Percentiles rank a stretch among this genome's conserved stretches.
Conservation (phyloP, 352 stramenopile genomes). For the Globisporangium sylvaticum region DNA sequence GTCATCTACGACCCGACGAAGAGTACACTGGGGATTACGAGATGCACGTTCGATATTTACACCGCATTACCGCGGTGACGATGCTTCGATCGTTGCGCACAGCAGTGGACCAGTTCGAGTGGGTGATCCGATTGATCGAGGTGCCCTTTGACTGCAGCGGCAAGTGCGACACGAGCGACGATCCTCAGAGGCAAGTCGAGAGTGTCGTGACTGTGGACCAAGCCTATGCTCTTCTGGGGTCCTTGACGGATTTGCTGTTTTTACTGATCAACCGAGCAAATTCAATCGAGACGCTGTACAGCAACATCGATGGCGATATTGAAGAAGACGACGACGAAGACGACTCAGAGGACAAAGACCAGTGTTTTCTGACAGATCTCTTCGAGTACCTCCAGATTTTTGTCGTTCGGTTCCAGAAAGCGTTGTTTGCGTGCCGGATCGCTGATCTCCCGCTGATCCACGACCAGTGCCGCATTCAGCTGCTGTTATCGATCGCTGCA, state of each 20-base stretch:
- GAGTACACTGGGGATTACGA: constrained; percentile 18
- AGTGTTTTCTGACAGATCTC: constrained; percentile 43
- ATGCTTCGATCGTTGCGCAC: constrained; percentile 38
- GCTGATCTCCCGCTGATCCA: constrained; percentile 42
- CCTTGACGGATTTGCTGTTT: constrained; percentile 53
- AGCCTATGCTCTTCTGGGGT: constrained; percentile 45
- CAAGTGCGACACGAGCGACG: constrained; percentile 3
- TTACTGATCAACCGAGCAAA: constrained; percentile 49
- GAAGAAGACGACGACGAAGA: constrained; percentile 15
- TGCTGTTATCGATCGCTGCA: constrained; percentile 47
- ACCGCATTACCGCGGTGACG: constrained; percentile 37
- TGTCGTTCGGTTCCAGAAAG: constrained; percentile 42
- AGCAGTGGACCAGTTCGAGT: constrained; percentile 51
- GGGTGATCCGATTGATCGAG: constrained; percentile 44
- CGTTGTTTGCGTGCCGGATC: constrained; percentile 53
- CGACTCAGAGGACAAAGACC: constrained; percentile 16
- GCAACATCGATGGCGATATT: constrained; percentile 17
- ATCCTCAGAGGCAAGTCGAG: not conserved
- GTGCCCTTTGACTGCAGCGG: constrained; percentile 21
- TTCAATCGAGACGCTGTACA: constrained; percentile 36
- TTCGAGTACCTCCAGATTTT: constrained; percentile 50
- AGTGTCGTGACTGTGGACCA: constrained; percentile 27
- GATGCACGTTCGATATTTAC: constrained; percentile 30
- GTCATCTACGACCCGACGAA: constrained; percentile 47
- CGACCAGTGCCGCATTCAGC: constrained; percentile 41